Evolutionary conservation across 495 filamentous ascomycete species (phyloP).

Genomic region (Aspergillus campestris): DNA sequence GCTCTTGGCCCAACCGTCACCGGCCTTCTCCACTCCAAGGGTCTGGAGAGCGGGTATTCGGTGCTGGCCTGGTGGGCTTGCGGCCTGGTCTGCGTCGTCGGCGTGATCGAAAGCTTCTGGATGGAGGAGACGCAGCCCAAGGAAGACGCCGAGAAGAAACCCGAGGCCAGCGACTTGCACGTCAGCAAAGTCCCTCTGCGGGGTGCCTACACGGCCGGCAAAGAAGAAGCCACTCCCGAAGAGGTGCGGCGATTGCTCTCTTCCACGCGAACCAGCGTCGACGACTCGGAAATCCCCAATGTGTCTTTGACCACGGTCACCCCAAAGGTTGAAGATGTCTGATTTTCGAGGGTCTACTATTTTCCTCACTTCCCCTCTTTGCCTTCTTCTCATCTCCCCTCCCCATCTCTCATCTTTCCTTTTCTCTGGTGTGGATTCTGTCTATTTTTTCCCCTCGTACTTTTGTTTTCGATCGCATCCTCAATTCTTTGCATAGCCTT

Average conservation of each 20-base stretch:
- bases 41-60: constrained; percentile 69
- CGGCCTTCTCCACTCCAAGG: constrained; percentile 73
- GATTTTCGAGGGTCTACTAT: neutral
- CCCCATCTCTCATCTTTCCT: constrained; percentile 1
- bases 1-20: constrained; percentile 85
- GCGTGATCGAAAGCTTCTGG: constrained; percentile 52
- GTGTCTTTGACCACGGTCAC: constrained; percentile 15
- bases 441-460: constrained; percentile 8
- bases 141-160: constrained; percentile 22
- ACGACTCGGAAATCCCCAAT: constrained; percentile 27
- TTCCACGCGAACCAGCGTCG: constrained; percentile 31
- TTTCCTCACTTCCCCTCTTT: neutral
- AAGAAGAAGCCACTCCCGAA: constrained; percentile 19
- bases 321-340: constrained; percentile 7
- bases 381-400: constrained; percentile 1
- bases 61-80: constrained; percentile 91
- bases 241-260: constrained; percentile 36
- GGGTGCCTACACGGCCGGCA: constrained; percentile 13
- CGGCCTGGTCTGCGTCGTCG: constrained; percentile 63
- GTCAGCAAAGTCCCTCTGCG: constrained; percentile 7
- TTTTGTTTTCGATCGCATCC: constrained; percentile 2
- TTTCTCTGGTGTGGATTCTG: constrained; percentile 8
- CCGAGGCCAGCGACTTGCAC: constrained; percentile 6
- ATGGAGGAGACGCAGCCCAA: constrained; percentile 37
- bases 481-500: constrained; percentile 12